Evolutionary conservation across 306 rosid genomes (phyloP), one percentile per base, ranked within the genome.

Genomic region (Medicago lupulina): DNA sequence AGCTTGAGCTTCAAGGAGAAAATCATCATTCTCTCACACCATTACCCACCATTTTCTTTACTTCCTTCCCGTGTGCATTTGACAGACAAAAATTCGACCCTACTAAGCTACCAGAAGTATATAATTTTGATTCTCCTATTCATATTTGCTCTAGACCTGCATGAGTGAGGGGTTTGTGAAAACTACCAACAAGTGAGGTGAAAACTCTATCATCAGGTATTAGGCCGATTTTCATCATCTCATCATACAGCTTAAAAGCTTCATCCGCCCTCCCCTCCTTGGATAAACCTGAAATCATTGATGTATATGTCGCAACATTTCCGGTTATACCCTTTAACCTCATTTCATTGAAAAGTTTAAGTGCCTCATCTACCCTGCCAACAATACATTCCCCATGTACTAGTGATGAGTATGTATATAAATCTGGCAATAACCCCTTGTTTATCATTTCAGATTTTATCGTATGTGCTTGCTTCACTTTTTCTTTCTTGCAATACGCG

Each of bases 181-280:
- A n/a, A 23, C 64, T 58, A 13, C 89, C 82, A 15, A 84, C 93
- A 67, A 93, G 91, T 70, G 91, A 75, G 54, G 85, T n/a, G 6
- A 82, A 93, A 53, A 86, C 88, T 77, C 94, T 89, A 74, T 93
- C 92, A 83, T 93, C 93, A 50, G 98, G 93, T 41, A 34, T 77
- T 64, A 91, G 77, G 67, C 90, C 93, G 75, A 50, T 65, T 75
- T 40, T 53, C 63, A 80, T 86, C 97, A 94, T 90, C 85, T 90
- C 92, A 66, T 91, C 92, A 47, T 91, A 91, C 74, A 91, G 75
- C 71, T 73, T 70, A 75, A 90, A 91, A 38, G 96, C 96, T 82
- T 90, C 97, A 39, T 94, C 90, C 38, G 78, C 70, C 84, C 96
- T 91, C 7, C 96, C 98, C 47, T 72, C 87, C 82, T 85, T 94